phyloP scores from a whole-genome alignment of 805 yeast genomes.

The Pichia eremophila region DNA sequence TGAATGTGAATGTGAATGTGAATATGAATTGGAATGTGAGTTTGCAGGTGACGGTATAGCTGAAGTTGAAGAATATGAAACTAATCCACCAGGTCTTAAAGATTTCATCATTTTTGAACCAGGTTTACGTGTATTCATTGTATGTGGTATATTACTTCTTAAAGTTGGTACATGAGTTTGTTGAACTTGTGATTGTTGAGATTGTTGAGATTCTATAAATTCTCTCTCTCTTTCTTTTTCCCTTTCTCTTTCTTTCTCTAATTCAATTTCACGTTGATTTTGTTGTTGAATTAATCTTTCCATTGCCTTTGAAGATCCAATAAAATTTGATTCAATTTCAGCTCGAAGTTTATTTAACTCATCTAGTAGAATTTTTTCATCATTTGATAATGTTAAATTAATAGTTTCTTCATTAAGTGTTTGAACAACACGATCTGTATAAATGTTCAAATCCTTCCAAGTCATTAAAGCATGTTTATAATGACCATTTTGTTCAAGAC shows the following conservation, averaged over 20 bases:
- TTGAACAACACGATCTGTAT: slow-evolving; percentile 47
- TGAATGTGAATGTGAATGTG: too few species aligned
- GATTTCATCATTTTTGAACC: slow-evolving; percentile 6
- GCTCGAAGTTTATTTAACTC: slow-evolving; percentile 19
- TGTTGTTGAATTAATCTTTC: slow-evolving; percentile 3
- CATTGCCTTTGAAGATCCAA: slow-evolving; percentile 1
- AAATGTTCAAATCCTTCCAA: slow-evolving; percentile 65
- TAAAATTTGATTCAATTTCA: slow-evolving; percentile 10
- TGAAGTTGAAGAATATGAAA: slow-evolving; percentile 5
- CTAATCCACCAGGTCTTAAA: slow-evolving; percentile 4
- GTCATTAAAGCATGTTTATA: slow-evolving; percentile 54
- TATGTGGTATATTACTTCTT: slow-evolving; percentile 8
- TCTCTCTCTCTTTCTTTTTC: slow-evolving; percentile 1
- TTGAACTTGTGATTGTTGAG: slow-evolving; percentile 20
- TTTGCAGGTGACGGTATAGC: background rate
- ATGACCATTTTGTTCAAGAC: slow-evolving; percentile 46
- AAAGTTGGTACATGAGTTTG: slow-evolving; percentile 6
- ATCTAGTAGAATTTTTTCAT: slow-evolving; percentile 35
- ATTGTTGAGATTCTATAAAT: slow-evolving; percentile 5
- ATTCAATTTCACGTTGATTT: slow-evolving; percentile 2
- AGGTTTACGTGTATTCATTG: slow-evolving; percentile 1
- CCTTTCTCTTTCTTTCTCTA: background rate
- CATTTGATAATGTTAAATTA: slow-evolving; percentile 30
- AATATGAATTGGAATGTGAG: too few species aligned
- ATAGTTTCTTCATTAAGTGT: slow-evolving; percentile 34